phyloP scores from a whole-genome alignment of 2,329 filamentous ascomycete genomes.

The Botrytis tulipae region DNA sequence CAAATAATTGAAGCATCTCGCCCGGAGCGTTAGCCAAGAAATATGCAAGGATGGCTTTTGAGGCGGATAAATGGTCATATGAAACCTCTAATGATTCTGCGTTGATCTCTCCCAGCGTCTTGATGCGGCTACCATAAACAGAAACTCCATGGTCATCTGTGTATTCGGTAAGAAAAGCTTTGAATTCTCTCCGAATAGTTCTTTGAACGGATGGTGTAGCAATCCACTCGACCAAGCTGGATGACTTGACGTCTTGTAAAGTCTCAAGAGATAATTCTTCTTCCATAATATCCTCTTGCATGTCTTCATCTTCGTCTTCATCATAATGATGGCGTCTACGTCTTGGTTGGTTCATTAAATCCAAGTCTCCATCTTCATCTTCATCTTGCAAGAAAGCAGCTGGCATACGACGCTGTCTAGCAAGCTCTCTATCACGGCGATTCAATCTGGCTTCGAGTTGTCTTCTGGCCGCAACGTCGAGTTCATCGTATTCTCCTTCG shows the following conservation, averaged over 20 bases:
- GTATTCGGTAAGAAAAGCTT: conserved; percentile 93
- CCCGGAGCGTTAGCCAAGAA: conserved; percentile 93
- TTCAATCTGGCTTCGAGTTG: conserved; percentile 71
- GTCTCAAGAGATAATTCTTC: conserved; percentile 92
- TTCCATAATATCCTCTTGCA: conserved; percentile 91
- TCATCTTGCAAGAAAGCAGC: conserved; percentile 72
- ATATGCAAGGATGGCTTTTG: conserved; percentile 91
- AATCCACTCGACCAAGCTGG: conserved; percentile 94
- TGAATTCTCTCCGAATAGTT: conserved; percentile 95
- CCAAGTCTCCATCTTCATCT: conserved; percentile 79
- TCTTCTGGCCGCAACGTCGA: conserved; percentile 65
- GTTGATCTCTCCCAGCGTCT: conserved; percentile 95
- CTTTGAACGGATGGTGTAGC: conserved; percentile 84
- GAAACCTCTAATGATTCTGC: conserved; percentile 95
- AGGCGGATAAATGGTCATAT: conserved; percentile 85
- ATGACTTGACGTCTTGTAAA: conserved; percentile 87
- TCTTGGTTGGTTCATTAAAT: conserved; percentile 81
- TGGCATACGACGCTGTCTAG: conserved; percentile 64
- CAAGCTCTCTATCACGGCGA: conserved; percentile 70
- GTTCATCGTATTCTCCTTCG: conserved; percentile 68
- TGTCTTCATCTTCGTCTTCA: conserved; percentile 88
- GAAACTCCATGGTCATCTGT: conserved; percentile 86
- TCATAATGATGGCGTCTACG: conserved; percentile 88
- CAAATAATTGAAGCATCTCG: conserved; percentile 95
- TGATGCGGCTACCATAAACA: conserved; percentile 91